Percentiles rank a stretch among this genome's conserved stretches.
Evolutionary conservation across 129 eudicot genomes (phyloP).

Genomic region (Glebionis coronaria): DNA sequence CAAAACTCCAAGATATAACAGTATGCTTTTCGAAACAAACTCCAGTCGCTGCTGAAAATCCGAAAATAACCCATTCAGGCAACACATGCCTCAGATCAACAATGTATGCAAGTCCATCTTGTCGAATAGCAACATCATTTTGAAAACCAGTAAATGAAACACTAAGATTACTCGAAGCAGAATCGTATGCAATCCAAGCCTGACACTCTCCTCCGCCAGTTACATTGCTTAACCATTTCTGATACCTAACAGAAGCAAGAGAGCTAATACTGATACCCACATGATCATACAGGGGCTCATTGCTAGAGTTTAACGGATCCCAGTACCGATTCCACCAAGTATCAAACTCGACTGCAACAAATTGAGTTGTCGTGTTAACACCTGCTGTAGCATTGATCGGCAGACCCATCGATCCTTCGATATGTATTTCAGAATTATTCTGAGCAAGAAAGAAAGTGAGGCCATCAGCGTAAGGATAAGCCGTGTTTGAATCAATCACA

Average conservation of each 20-base stretch:
- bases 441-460: not conserved
- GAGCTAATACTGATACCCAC: constrained; percentile 38
- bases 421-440: not conserved
- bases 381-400: not conserved
- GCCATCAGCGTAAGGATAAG: not conserved
- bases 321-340: not conserved
- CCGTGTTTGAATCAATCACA: not conserved
- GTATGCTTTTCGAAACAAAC: not conserved
- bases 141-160: constrained; percentile 25
- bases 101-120: constrained; percentile 14
- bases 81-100: constrained; percentile 30
- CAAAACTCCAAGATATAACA: constrained; percentile 33
- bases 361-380: not conserved
- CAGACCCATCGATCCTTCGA: not conserved
- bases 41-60: constrained; percentile 35
- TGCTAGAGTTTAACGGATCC: not conserved
- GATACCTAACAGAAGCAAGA: constrained; percentile 18
- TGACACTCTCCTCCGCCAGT: constrained; percentile 12
- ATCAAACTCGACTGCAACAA: constrained; percentile 48
- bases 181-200: constrained; percentile 40
- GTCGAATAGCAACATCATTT: not conserved
- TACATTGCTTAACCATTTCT: constrained; percentile 26
- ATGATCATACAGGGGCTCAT: not conserved
- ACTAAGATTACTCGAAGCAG: constrained; percentile 14
- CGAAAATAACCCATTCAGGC: constrained; percentile 32